Conservation (phyloP, 345 rosid species). For the Hibiscus tridactylites region DNA sequence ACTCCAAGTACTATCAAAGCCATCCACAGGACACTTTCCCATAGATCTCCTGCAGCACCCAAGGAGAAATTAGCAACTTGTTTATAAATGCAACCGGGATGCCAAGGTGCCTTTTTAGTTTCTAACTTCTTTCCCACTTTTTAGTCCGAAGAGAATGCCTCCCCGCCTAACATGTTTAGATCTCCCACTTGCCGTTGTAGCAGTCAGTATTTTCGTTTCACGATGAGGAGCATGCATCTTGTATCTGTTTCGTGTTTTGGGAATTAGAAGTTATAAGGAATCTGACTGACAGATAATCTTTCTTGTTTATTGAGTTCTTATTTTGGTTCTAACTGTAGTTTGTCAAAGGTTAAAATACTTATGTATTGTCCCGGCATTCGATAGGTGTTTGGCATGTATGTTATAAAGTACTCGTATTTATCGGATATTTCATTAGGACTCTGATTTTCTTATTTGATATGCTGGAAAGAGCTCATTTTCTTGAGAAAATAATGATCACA, state of each 20-base stretch:
- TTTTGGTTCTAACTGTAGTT: neutral
- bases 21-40: constrained; percentile 35
- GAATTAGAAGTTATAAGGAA: neutral
- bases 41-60: constrained; percentile 22
- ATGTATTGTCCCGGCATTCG: neutral
- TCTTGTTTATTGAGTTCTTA: neutral
- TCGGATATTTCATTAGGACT: neutral
- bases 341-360: neutral
- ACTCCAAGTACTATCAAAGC: constrained; percentile 62
- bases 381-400: neutral
- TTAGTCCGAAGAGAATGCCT: neutral
- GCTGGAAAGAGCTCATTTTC: neutral
- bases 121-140: neutral
- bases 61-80: neutral
- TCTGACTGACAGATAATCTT: neutral
- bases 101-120: neutral
- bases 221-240: neutral
- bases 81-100: constrained; percentile 1
- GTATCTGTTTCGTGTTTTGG: neutral
- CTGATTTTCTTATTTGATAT: neutral
- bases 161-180: neutral
- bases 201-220: neutral
- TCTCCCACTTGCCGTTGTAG: neutral
- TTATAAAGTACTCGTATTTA: neutral
- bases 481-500: neutral